phyloP scores from a whole-genome alignment of 2,329 filamentous ascomycete genomes.

The Cercospora sp. region DNA sequence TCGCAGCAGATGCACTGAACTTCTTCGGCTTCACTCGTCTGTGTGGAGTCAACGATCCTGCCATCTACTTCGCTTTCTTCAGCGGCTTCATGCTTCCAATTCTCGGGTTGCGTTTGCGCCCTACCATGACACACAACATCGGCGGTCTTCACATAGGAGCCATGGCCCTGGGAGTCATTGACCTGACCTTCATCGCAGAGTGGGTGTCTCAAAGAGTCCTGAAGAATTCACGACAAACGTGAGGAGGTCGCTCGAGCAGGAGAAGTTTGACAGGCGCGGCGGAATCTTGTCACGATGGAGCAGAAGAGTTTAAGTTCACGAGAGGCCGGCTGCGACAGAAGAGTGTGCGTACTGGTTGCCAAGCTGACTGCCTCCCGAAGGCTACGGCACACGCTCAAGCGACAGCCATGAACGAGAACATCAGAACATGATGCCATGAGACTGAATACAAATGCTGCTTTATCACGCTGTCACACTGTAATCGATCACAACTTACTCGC shows the following conservation, averaged over 20 bases:
- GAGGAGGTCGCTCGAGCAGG: not conserved
- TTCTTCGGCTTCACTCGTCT: not conserved
- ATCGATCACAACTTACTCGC: conserved; percentile 4
- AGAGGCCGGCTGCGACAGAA: not conserved
- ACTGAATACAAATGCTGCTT: not conserved
- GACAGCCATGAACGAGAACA: no score
- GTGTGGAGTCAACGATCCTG: not conserved
- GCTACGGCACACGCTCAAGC: no score
- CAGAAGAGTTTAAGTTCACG: not conserved
- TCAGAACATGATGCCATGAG: not conserved
- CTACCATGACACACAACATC: not conserved
- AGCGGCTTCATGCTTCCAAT: not conserved
- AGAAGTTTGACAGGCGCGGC: not conserved
- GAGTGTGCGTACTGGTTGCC: not conserved
- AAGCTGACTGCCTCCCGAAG: not conserved
- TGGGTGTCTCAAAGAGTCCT: not conserved
- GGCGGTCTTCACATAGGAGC: not conserved
- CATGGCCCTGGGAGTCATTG: not conserved
- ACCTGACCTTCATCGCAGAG: not conserved
- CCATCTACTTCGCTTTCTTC: not conserved
- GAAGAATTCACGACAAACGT: not conserved
- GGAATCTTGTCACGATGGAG: not conserved
- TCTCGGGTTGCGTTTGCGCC: not conserved
- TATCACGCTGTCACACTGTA: not conserved
- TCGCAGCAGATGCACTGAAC: not conserved